phyloP scores from a whole-genome alignment of 2,329 filamentous ascomycete species.

The Aspergillus ochraceoroseus region DNA sequence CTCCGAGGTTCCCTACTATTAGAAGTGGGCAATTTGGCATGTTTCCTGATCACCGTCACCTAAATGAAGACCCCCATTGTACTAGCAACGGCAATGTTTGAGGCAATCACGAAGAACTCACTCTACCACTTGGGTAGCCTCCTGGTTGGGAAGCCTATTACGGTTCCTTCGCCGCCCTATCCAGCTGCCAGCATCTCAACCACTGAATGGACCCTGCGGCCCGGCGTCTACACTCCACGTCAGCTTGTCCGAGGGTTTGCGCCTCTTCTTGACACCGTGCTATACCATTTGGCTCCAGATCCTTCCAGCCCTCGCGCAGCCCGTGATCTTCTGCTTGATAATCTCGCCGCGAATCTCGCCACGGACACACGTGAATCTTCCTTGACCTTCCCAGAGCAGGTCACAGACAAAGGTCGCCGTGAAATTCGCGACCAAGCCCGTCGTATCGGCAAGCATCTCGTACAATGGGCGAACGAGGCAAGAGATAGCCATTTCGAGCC shows the following conservation, averaged over 20 bases:
- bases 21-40: neutral
- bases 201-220: conserved; percentile 13
- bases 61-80: neutral
- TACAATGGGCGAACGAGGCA: conserved; percentile 16
- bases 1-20: neutral
- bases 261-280: conserved; percentile 19
- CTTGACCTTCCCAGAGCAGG: conserved; percentile 8
- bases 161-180: neutral
- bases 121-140: neutral
- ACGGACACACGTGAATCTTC: conserved; percentile 21
- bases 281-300: conserved; percentile 15
- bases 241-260: conserved; percentile 22
- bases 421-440: conserved; percentile 20
- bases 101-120: neutral
- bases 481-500: conserved; percentile 3
- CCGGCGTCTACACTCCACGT: conserved; percentile 21
- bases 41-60: too few relatives aligned
- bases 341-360: conserved; percentile 19
- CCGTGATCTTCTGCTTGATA: conserved; percentile 17
- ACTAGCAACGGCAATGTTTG: too few relatives aligned
- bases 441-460: conserved; percentile 16
- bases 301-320: conserved; percentile 4
- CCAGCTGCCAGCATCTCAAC: neutral
- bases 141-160: neutral
- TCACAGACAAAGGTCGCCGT: conserved; percentile 12